These are phyloP conservation scores for Xylaria curta DNA, from an alignment of 495 filamentous ascomycete species.

Conservation along the genomic window DNA sequence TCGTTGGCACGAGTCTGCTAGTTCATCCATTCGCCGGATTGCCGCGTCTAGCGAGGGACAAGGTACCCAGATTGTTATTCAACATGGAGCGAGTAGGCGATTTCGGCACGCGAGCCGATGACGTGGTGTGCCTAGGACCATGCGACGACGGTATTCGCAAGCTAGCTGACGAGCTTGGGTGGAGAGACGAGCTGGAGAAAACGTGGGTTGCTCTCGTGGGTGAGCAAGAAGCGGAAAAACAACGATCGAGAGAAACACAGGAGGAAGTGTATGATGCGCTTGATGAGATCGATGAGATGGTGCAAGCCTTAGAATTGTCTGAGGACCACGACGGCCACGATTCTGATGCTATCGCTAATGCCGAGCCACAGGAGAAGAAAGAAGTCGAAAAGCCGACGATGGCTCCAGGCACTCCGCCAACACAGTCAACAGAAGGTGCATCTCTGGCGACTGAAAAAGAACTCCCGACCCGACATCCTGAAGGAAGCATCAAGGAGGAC, in stretches of 20 bases:
- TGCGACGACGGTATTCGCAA: constrained; percentile 86
- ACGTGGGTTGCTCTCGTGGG: constrained; percentile 51
- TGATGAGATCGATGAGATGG: constrained; percentile 44
- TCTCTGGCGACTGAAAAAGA: constrained; percentile 21
- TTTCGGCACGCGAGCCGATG: constrained; percentile 75
- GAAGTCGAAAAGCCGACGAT: constrained; percentile 9
- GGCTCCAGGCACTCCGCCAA: constrained; percentile 15
- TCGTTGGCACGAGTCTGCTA: constrained; percentile 89
- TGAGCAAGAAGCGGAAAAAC: constrained; percentile 49
- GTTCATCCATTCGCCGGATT: constrained; percentile 91
- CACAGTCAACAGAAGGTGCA: constrained; percentile 21
- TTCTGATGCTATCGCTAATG: constrained; percentile 33
- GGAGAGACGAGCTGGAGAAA: constrained; percentile 81
- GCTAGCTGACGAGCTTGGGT: constrained; percentile 82
- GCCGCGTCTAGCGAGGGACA: constrained; percentile 65
- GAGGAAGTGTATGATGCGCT: constrained; percentile 38
- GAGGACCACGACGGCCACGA: constrained; percentile 32
- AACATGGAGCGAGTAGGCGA: constrained; percentile 87
- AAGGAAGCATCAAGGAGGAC: constrained; percentile 21
- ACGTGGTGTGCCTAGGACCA: constrained; percentile 75
- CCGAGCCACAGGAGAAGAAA: constrained; percentile 31
- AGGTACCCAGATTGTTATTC: constrained; percentile 78
- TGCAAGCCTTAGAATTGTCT: constrained; percentile 45
- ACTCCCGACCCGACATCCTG: constrained; percentile 14
- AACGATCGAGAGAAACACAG: constrained; percentile 39